Evolutionary conservation across 441 rosid genomes (phyloP).

Genomic region (Lagerstroemia fauriei): DNA sequence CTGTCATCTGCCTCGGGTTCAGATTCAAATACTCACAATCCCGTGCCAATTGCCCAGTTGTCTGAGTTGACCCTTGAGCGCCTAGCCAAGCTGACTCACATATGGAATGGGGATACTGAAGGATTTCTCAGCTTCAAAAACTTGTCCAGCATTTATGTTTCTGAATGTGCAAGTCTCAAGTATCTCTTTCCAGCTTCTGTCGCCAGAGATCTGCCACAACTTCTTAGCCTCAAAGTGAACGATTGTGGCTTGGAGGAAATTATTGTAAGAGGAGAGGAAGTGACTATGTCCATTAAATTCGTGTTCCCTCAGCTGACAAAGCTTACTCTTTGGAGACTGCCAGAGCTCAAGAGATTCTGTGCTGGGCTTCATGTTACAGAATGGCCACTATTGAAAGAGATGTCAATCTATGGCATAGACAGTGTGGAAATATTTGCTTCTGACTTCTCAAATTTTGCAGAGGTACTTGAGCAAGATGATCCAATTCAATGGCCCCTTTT

Average conservation of each 20-base stretch:
- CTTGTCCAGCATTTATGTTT: not conserved
- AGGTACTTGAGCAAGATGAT: not conserved
- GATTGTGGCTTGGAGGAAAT: slow-evolving; percentile 29
- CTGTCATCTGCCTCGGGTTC: no score
- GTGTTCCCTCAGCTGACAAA: not conserved
- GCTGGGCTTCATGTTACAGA: slow-evolving; percentile 2
- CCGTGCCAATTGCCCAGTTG: not conserved
- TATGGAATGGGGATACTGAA: not conserved
- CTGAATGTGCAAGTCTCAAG: slow-evolving; percentile 17
- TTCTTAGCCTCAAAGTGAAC: slow-evolving; percentile 16
- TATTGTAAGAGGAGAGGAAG: slow-evolving; percentile 8
- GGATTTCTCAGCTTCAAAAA: not conserved
- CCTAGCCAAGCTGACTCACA: not conserved
- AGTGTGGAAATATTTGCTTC: not conserved
- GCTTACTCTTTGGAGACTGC: not conserved
- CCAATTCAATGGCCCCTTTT: not conserved
- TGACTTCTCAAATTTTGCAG: not conserved
- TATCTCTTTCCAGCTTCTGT: slow-evolving; percentile 33
- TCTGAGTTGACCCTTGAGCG: not conserved
- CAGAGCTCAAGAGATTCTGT: slow-evolving; percentile 11
- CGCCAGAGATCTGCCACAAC: slow-evolving; percentile 23
- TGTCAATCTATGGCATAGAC: not conserved
- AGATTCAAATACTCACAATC: no score
- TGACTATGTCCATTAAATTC: slow-evolving; percentile 5
- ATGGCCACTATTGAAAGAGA: slow-evolving; percentile 13